These are phyloP conservation scores for Gillenia trifoliata DNA, from an alignment of 306 rosid genomes.

Conservation along the genomic window DNA sequence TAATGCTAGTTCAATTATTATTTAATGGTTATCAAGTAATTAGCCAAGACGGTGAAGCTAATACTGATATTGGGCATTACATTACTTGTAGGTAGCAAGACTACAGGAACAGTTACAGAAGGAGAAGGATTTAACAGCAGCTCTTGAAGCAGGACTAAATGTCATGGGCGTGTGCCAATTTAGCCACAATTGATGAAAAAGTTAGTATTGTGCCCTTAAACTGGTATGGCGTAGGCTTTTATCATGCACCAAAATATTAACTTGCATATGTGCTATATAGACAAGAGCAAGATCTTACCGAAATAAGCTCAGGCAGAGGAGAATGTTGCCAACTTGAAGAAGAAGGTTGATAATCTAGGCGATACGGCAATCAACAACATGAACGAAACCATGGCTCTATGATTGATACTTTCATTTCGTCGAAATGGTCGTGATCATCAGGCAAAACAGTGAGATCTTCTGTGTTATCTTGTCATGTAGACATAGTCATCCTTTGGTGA, in stretches of 20 bases:
- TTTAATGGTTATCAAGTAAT: not conserved
- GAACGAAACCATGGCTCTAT: slow-evolving; percentile 25
- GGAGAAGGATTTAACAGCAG: slow-evolving; percentile 57
- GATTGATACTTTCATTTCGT: slow-evolving; percentile 12
- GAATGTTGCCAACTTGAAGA: slow-evolving; percentile 50
- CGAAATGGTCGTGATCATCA: slow-evolving; percentile 27
- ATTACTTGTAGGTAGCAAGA: slow-evolving; percentile 54
- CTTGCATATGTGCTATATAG: slow-evolving; percentile 41
- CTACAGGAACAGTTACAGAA: slow-evolving; percentile 63
- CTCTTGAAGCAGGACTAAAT: slow-evolving; percentile 56
- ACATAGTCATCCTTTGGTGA: not conserved
- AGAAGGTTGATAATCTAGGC: slow-evolving; percentile 50
- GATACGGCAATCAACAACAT: slow-evolving; percentile 48
- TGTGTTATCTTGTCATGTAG: not conserved
- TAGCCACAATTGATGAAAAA: slow-evolving; percentile 43
- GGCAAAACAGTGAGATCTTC: slow-evolving; percentile 49
- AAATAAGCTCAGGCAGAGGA: slow-evolving; percentile 54
- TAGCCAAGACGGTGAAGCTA: not conserved
- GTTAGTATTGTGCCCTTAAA: slow-evolving; percentile 25
- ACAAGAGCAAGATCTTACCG: slow-evolving; percentile 61
- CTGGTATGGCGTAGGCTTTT: slow-evolving; percentile 11
- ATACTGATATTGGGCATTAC: not conserved
- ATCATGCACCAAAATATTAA: slow-evolving; percentile 23
- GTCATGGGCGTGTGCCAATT: slow-evolving; percentile 29
- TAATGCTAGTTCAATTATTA: not conserved